These are phyloP conservation scores for Trichoderma asperellum DNA, from an alignment of 2,329 filamentous ascomycete genomes.

Conservation along the genomic window DNA sequence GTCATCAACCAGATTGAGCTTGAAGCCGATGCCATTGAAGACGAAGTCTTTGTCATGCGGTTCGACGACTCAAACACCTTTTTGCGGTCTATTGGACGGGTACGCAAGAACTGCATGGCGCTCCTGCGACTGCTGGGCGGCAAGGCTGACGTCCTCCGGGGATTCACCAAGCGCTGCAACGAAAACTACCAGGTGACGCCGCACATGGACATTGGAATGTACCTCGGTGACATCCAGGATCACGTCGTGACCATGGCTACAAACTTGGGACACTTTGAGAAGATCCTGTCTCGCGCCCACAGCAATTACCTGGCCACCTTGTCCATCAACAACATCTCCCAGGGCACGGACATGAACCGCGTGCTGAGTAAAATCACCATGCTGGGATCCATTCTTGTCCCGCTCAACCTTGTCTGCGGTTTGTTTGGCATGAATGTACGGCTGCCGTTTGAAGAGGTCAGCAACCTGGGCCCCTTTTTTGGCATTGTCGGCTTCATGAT, in stretches of 20 bases:
- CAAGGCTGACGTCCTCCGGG: conserved; percentile 97
- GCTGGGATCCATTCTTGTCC: conserved; percentile 92
- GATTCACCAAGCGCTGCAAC: conserved; percentile 98
- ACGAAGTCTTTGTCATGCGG: conserved; percentile 90
- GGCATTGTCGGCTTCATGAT: conserved; percentile 58
- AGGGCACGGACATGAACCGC: conserved; percentile 86
- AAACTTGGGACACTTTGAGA: conserved; percentile 93
- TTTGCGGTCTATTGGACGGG: conserved; percentile 82
- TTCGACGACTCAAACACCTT: conserved; percentile 88
- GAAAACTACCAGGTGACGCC: conserved; percentile 95
- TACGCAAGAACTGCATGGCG: conserved; percentile 93
- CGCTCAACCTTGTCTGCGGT: conserved; percentile 88
- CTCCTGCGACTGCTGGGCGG: conserved; percentile 90
- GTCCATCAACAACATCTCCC: conserved; percentile 85
- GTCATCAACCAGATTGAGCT: conserved; percentile 84
- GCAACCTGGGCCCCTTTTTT: conserved; percentile 60
- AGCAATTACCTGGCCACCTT: conserved; percentile 96
- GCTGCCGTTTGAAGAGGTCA: conserved; percentile 64
- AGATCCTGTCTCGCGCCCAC: conserved; percentile 92
- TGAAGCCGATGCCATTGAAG: conserved; percentile 91
- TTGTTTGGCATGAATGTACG: conserved; percentile 86
- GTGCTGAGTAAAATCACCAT: conserved; percentile 95
- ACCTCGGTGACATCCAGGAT: conserved; percentile 96
- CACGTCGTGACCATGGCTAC: conserved; percentile 99
- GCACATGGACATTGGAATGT: conserved; percentile 93